Base-by-base conservation (phyloP, 2,329 filamentous ascomycete genomes). In the Whalleya microplaca region DNA sequence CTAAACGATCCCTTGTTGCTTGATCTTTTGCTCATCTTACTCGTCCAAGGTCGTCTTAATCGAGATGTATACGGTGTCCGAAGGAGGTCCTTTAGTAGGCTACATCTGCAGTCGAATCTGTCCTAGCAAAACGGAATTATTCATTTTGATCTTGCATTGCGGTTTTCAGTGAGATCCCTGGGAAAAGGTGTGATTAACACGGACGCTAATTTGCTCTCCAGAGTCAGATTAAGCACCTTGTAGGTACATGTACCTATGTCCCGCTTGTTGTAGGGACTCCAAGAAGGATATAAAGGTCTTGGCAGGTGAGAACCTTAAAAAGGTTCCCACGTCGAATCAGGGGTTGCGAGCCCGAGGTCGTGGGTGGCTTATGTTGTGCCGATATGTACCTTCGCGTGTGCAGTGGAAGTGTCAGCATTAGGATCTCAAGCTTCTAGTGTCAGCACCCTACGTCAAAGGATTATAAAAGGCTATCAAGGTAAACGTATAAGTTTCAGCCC, bases 271-370 rank as follows among this genome's bases (percentile, higher is more conserved):
- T 62, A 62, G 58, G 41, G 19, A 52, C 52, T 60, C 60, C 57
- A 50, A 49, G 57, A 43, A 58, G 43, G 42, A 48, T 37, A 37
- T 37, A 53, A 32, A 50, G 50, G 51, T 56, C 60, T 63, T 63
- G 60, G 60, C 60, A 42, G 56, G 60, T 63, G 51, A 63, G 60
- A 63, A 63, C 60, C 51, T 63, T 63, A 63, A 62, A 60, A 49
- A 18, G 45, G 43, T 27, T 50, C 54, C 52, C 58, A 61, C 52
- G 55, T 56, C 61, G 52, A 50, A 47, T 53, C 48, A 41, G 54
- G 48, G 58, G 51, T 44, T 21, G 42, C 29, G 55, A 56, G 53
- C 60, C 60, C 60, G 58, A 63, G 52, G 48, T 55, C 54, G 23
- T 58, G 60, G 60, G 51, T 58, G 58, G 57, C 60, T 63, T 58